These are phyloP conservation scores for Leccinum olivaceopallidum DNA, from an alignment of 768 basidiomycete genomes.

Conservation along the genomic window DNA sequence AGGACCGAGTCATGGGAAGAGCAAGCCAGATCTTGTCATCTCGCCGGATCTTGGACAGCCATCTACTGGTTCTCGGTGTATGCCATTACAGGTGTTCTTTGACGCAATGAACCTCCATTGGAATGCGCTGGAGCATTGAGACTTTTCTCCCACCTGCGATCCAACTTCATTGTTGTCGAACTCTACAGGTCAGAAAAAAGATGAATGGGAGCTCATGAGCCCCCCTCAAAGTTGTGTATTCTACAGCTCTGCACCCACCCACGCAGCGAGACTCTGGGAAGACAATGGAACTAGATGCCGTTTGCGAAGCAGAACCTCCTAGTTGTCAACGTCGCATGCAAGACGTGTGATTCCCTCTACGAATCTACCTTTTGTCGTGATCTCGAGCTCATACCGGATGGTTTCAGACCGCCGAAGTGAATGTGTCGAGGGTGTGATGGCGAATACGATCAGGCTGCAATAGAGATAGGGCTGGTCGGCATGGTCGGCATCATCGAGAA, in stretches of 20 bases:
- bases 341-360: constrained; percentile 74
- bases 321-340: constrained; percentile 75
- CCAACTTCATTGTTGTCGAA: constrained; percentile 74
- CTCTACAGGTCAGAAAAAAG: too few species aligned
- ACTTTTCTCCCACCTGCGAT: constrained; percentile 83
- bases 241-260: constrained; percentile 55
- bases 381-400: constrained; percentile 69
- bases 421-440: constrained; percentile 67
- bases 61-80: too few species aligned
- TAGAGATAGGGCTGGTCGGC: constrained; percentile 85
- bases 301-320: constrained; percentile 79
- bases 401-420: constrained; percentile 60
- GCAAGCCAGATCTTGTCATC: too few species aligned
- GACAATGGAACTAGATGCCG: constrained; percentile 56
- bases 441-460: constrained; percentile 82
- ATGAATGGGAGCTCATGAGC: constrained; percentile 56
- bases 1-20: too few species aligned
- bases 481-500: constrained; percentile 69
- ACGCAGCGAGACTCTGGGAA: constrained; percentile 70
- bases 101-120: constrained; percentile 33
- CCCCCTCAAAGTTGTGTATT: constrained; percentile 57
- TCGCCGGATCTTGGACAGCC: too few species aligned
- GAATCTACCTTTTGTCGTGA: constrained; percentile 98
- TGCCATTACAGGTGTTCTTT: too few species aligned
- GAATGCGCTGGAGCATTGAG: constrained; percentile 94